phyloP scores from a whole-genome alignment of 805 yeast species.

The Wickerhamiella dianesei region DNA sequence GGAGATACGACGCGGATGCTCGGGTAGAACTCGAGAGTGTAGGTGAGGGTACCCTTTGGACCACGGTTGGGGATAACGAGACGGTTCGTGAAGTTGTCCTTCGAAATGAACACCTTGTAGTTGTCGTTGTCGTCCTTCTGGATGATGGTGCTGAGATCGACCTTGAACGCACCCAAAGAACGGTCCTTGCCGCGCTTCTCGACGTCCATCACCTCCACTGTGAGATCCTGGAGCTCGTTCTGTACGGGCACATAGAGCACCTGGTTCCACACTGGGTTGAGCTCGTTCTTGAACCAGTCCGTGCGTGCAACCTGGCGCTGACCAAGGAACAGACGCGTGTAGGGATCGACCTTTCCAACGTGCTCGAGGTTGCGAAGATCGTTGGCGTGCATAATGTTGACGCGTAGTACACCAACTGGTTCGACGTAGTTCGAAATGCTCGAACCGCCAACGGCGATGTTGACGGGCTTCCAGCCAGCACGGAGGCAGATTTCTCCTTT shows the following conservation, averaged over 20 bases:
- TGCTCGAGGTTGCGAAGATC: conserved; percentile 74
- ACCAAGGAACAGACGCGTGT: conserved; percentile 64
- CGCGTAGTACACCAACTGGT: conserved; percentile 84
- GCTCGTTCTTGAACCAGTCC: conserved; percentile 45
- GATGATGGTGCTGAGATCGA: conserved; percentile 54
- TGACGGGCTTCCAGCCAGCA: conserved; percentile 80
- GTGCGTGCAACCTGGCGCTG: conserved; percentile 71
- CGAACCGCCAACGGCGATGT: conserved; percentile 41
- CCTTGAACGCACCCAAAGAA: conserved; percentile 68
- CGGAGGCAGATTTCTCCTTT: conserved; percentile 58
- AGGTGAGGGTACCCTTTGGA: conserved; percentile 69
- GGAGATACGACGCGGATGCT: conserved; percentile 63
- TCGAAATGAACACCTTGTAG: conserved; percentile 45
- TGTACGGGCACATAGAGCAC: conserved; percentile 69
- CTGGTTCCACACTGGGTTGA: conserved; percentile 78
- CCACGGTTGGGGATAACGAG: conserved; percentile 59
- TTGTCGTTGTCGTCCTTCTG: conserved; percentile 47
- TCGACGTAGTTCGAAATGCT: conserved; percentile 71
- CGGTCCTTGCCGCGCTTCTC: conserved; percentile 70
- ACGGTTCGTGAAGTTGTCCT: conserved; percentile 43
- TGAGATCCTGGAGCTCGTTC: conserved; percentile 66
- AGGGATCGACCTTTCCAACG: conserved; percentile 88
- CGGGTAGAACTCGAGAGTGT: conserved; percentile 74
- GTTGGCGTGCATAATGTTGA: conserved; percentile 52
- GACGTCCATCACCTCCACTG: conserved; percentile 86